Evolutionary conservation across 2,329 filamentous ascomycete genomes (phyloP).

Genomic region (Fusarium poae): DNA sequence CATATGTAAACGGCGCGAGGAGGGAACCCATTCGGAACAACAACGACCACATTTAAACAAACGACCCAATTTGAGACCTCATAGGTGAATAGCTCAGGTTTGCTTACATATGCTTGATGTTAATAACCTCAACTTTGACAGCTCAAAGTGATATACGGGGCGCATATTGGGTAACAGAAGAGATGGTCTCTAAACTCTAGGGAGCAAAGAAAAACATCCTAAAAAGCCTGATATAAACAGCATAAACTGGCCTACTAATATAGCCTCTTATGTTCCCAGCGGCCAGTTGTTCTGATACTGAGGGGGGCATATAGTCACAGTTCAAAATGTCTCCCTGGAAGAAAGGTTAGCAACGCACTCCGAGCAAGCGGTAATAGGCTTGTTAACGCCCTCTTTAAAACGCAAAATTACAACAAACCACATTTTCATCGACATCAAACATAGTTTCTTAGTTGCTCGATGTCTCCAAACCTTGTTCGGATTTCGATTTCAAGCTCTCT

Average conservation of each 20-base stretch:
- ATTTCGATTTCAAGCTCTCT: background rate
- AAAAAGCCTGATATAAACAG: too few relatives aligned
- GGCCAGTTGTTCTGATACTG: too few relatives aligned
- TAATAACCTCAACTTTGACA: background rate
- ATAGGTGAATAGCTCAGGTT: background rate
- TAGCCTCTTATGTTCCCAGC: too few relatives aligned
- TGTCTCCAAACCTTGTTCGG: background rate
- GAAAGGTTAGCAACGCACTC: too few relatives aligned
- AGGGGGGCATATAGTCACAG: background rate
- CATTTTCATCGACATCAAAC: background rate
- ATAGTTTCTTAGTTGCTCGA: background rate
- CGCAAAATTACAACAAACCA: background rate
- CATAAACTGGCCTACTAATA: too few relatives aligned
- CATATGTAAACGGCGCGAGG: background rate
- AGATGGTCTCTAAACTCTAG: too few relatives aligned
- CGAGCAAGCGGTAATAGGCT: accelerated
- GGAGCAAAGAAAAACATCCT: too few relatives aligned
- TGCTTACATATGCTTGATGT: background rate
- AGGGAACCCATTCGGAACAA: background rate
- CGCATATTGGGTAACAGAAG: too few relatives aligned
- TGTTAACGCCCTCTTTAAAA: background rate
- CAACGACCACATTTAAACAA: background rate
- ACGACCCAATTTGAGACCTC: background rate
- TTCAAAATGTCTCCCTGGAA: background rate
- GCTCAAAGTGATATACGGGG: background rate